Evolutionary conservation across 768 basidiomycete genomes (phyloP).

Genomic region (Chalciporus chontae): DNA sequence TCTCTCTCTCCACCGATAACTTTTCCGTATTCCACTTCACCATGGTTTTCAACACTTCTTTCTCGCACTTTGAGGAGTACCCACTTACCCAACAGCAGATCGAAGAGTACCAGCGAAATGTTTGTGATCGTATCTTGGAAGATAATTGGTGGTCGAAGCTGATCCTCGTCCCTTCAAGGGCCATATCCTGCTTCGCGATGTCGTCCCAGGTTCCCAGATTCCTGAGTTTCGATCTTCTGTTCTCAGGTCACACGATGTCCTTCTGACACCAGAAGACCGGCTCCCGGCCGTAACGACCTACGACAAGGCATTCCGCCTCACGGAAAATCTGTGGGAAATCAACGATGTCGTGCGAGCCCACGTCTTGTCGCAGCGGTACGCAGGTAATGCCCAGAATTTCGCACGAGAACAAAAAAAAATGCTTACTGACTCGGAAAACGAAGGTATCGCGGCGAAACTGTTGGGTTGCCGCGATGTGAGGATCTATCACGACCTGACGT

Average conservation of each 20-base stretch:
- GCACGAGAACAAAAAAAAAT: too few species aligned
- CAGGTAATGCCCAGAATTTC: neutral
- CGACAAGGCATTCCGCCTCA: slow-evolving; percentile 6
- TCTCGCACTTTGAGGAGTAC: too few species aligned
- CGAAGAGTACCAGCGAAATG: too few species aligned
- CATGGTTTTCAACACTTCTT: too few species aligned
- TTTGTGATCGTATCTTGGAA: too few species aligned
- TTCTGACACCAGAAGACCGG: slow-evolving; percentile 1
- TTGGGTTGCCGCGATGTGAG: slow-evolving; percentile 7
- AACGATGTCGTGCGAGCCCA: slow-evolving; percentile 5
- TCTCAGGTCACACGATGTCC: neutral
- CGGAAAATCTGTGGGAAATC: slow-evolving; percentile 6
- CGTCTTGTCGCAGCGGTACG: slow-evolving; percentile 6
- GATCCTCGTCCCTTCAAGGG: too few species aligned
- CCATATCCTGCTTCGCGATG: too few species aligned
- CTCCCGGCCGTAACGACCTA: neutral
- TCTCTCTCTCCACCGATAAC: too few species aligned
- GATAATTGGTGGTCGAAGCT: too few species aligned
- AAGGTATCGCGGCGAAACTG: slow-evolving; percentile 6
- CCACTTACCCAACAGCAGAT: too few species aligned
- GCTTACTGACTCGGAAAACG: neutral
- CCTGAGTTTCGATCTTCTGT: slow-evolving; percentile 2
- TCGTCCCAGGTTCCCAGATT: too few species aligned
- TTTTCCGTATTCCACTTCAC: too few species aligned
- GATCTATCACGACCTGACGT: slow-evolving; percentile 7